Conservation (phyloP, 345 rosid genomes). For the Eucalyptus camaldulensis region DNA sequence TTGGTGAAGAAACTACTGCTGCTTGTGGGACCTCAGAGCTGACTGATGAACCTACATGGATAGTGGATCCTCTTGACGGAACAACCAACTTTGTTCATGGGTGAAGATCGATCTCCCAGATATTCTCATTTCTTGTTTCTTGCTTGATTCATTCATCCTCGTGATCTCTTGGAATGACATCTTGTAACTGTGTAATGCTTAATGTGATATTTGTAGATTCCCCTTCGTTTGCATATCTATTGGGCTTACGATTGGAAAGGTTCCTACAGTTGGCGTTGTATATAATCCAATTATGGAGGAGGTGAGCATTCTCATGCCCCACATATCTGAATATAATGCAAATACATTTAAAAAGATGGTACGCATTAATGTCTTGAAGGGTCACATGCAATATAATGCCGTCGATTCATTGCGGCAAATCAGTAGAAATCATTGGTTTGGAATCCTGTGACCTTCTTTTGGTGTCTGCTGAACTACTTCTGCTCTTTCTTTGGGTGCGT, state of each 20-base stretch:
- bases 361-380: background rate
- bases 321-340: background rate
- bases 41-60: constrained; percentile 97
- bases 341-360: background rate
- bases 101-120: constrained; percentile 13
- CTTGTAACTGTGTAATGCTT: background rate
- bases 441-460: background rate
- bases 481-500: background rate
- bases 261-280: constrained; percentile 84
- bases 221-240: constrained; percentile 90
- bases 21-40: constrained; percentile 59
- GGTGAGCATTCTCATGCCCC: constrained; percentile 27
- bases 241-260: constrained; percentile 81
- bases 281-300: constrained; percentile 90
- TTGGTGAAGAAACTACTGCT: constrained; percentile 97
- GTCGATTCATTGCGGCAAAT: background rate
- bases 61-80: constrained; percentile 99
- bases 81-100: constrained; percentile 97
- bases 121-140: background rate
- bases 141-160: background rate
- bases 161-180: background rate
- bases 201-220: constrained; percentile 28
- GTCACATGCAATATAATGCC: background rate
- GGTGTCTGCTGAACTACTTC: background rate
- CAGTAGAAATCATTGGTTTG: background rate